Base-by-base conservation (phyloP, 108 stramenopile species). In the Epipyxis sp. region DNA sequence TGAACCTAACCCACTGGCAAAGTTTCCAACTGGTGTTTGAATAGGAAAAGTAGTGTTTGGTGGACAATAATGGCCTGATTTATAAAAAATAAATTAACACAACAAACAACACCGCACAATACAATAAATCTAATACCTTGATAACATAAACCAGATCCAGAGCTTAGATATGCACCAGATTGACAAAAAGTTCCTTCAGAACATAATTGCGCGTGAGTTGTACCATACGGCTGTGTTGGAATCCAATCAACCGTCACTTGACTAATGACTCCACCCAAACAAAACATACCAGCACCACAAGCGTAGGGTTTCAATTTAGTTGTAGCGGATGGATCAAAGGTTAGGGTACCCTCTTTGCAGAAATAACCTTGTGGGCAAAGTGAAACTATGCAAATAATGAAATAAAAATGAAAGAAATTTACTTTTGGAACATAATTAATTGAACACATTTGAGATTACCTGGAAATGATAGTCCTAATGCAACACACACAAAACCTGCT, bases 31-130 rank as follows among this genome's bases (percentile, higher is more conserved):
- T 1, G 92, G 92, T 34, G 86, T 87, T 65, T 86, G 77, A 1
- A 87, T 76, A 27, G 93, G 93, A 59, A 80, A 82, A 40, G 77
- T 44, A 0, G 84, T 79, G 10, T 86, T 87, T 39, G 87, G 88
- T 25, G 91, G 91, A 59, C 93, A 94, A 76, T 87, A 92, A 77
- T 91, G 90, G n/a, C 92, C 92, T n/a, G n/a, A n/a, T n/a, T n/a
- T n/a, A n/a, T n/a, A n/a, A n/a, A n/a, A n/a, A n/a, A n/a, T n/a
- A n/a, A n/a, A n/a, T n/a, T n/a, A n/a, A n/a, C n/a, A n/a, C n/a
- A n/a, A n/a, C n/a, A n/a, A n/a, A n/a, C n/a, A n/a, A n/a, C n/a
- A n/a, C n/a, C n/a, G n/a, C n/a, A n/a, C n/a, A n/a, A n/a, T n/a
- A n/a, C n/a, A n/a, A n/a, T n/a, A n/a, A n/a, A n/a, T n/a, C n/a